Percentiles rank a stretch among this genome's conserved stretches.
phyloP scores from a whole-genome alignment of 306 rosid genomes.

The Pyrus bretschneideri region DNA sequence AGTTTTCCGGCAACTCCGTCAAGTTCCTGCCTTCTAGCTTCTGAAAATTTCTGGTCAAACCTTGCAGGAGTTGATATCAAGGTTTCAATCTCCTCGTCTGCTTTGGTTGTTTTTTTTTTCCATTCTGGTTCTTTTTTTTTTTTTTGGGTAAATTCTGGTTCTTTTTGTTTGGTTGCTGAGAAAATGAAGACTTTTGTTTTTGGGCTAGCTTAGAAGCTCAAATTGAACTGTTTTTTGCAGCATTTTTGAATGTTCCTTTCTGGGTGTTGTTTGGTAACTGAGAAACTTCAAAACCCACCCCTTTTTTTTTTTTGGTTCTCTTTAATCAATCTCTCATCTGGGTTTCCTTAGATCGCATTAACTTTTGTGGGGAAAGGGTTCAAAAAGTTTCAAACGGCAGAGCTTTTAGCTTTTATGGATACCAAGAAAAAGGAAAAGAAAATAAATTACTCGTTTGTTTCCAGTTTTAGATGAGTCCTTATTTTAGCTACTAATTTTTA shows the following conservation, averaged over 20 bases:
- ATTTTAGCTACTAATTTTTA: no score
- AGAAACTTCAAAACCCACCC: constrained; percentile 2
- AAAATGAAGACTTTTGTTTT: not conserved
- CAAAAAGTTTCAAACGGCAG: not conserved
- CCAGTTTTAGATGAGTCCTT: not conserved
- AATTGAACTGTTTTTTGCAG: not conserved
- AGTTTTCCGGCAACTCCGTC: constrained; percentile 16
- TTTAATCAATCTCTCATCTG: not conserved
- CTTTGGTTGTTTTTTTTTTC: not conserved
- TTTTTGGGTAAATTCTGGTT: not conserved
- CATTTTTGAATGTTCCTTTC: not conserved
- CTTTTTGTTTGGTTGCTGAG: not conserved
- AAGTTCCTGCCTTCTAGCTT: constrained; percentile 28
- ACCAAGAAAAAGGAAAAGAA: not conserved
- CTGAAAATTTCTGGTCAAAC: not conserved
- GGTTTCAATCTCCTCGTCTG: constrained; percentile 27
- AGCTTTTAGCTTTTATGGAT: not conserved
- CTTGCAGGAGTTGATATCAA: constrained; percentile 17
- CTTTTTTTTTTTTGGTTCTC: not conserved
- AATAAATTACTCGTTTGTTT: not conserved
- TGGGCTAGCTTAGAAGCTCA: not conserved
- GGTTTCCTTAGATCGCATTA: constrained; percentile 1
- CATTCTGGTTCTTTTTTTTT: not conserved
- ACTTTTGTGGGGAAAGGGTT: not conserved
- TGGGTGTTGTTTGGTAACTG: constrained; percentile 20